Evolutionary conservation across 2,329 filamentous ascomycete species (phyloP).

Genomic region (Sclerotinia spermophila): DNA sequence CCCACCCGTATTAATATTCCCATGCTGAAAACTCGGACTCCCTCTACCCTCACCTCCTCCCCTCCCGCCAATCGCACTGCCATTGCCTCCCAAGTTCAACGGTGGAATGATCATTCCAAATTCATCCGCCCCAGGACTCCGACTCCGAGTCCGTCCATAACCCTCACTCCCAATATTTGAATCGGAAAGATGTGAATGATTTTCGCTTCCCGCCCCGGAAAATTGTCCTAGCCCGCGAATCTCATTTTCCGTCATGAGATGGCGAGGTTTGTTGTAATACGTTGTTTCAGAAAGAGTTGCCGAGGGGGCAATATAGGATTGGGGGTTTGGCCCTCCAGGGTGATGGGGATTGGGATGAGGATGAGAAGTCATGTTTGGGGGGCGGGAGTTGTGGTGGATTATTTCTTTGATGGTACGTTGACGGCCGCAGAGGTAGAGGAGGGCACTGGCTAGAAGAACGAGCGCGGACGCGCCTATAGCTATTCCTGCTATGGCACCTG

Average conservation of each 20-base stretch:
- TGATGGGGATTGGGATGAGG: neutral
- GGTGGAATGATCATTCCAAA: neutral
- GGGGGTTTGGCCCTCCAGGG: neutral
- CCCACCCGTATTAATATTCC: neutral
- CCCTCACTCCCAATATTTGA: neutral
- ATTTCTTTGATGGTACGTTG: constrained; percentile 30
- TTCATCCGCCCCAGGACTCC: neutral
- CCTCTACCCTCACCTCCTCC: neutral
- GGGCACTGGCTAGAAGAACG: constrained; percentile 21
- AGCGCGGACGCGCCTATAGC: constrained; percentile 28
- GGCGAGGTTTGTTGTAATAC: neutral
- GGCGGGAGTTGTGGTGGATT: constrained; percentile 19
- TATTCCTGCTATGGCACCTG: constrained; percentile 31
- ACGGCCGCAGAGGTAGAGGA: constrained; percentile 31
- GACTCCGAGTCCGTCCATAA: neutral
- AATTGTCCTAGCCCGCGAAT: neutral
- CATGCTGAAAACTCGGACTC: neutral
- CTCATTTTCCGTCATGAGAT: constrained; percentile 2
- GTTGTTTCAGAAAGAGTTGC: constrained; percentile 3
- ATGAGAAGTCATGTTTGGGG: constrained; percentile 1
- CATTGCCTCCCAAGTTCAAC: neutral
- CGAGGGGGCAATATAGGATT: neutral
- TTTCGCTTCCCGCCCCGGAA: neutral
- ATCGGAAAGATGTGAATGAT: neutral
- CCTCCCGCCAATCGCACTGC: neutral